phyloP scores from a whole-genome alignment of 2,329 filamentous ascomycete species.

The Fusarium anguioides region DNA sequence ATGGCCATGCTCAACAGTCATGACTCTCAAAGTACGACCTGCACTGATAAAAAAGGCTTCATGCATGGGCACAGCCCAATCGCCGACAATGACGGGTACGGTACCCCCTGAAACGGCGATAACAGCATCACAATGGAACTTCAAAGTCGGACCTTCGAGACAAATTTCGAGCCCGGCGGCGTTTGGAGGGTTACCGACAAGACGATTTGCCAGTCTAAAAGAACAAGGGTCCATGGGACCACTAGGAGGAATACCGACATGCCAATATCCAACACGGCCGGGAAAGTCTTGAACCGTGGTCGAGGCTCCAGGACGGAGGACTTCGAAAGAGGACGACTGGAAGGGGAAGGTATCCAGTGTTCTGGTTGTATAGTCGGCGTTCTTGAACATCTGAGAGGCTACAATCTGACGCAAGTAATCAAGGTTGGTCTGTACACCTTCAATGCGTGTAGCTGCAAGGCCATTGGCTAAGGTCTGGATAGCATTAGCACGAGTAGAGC shows the following conservation, averaged over 20 bases:
- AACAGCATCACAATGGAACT: slow-evolving; percentile 49
- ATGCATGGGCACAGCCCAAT: slow-evolving; percentile 31
- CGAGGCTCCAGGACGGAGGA: slow-evolving; percentile 50
- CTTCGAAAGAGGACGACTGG: slow-evolving; percentile 47
- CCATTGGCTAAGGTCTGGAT: slow-evolving; percentile 71
- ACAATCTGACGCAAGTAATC: slow-evolving; percentile 50
- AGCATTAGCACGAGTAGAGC: slow-evolving; percentile 67
- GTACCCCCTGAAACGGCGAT: slow-evolving; percentile 50
- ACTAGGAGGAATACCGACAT: slow-evolving; percentile 54
- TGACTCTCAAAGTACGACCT: slow-evolving; percentile 45
- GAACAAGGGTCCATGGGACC: slow-evolving; percentile 57
- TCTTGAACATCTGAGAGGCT: slow-evolving; percentile 42
- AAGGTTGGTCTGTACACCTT: slow-evolving; percentile 51
- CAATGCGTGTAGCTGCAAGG: slow-evolving; percentile 59
- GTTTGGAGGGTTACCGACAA: slow-evolving; percentile 48
- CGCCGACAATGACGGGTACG: slow-evolving; percentile 44
- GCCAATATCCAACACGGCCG: slow-evolving; percentile 52
- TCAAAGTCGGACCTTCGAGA: slow-evolving; percentile 48
- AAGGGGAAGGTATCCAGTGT: slow-evolving; percentile 49
- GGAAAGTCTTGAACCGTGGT: slow-evolving; percentile 57
- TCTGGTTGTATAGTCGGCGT: slow-evolving; percentile 49
- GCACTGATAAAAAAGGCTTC: slow-evolving; percentile 38
- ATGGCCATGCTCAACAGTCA: slow-evolving; percentile 45
- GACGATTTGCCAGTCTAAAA: slow-evolving; percentile 50
- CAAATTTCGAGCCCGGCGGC: slow-evolving; percentile 52